Evolutionary conservation across 352 stramenopile species (phyloP).

Genomic region (Pythium rhizo-oryzae): DNA sequence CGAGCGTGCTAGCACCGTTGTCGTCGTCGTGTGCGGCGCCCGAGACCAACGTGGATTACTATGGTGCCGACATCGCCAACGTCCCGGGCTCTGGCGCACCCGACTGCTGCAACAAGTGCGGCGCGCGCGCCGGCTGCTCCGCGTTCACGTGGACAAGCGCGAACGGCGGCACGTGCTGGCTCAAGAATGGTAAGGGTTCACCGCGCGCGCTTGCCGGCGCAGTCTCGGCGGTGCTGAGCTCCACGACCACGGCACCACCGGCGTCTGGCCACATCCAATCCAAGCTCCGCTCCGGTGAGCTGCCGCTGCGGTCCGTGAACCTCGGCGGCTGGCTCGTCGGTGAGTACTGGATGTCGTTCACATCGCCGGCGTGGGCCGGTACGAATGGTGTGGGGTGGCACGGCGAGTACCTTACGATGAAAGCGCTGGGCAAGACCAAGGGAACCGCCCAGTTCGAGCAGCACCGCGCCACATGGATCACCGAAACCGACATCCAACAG

Average conservation of each 20-base stretch:
- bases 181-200: not conserved
- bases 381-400: not conserved
- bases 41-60: too few species aligned
- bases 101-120: slow-evolving; percentile 38
- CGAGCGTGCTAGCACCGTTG: too few species aligned
- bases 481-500: slow-evolving; percentile 44
- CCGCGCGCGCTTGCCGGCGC: not conserved
- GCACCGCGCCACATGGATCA: slow-evolving; percentile 64
- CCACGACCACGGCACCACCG: not conserved
- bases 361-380: slow-evolving; percentile 24
- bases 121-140: slow-evolving; percentile 32
- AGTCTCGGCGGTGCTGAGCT: not conserved
- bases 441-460: slow-evolving; percentile 23
- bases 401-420: slow-evolving; percentile 35
- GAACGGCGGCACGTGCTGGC: slow-evolving; percentile 34
- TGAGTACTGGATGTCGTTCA: slow-evolving; percentile 63
- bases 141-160: slow-evolving; percentile 56
- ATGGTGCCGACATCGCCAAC: too few species aligned
- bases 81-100: slow-evolving; percentile 5
- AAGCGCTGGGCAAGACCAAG: not conserved
- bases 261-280: slow-evolving; percentile 3
- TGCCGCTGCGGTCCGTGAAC: slow-evolving; percentile 50
- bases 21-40: too few species aligned
- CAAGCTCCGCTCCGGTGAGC: slow-evolving; percentile 2
- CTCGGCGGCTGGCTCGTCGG: slow-evolving; percentile 66